These are phyloP conservation scores for Spathaspora sp. DNA, from an alignment of 805 yeast species.

Conservation along the genomic window DNA sequence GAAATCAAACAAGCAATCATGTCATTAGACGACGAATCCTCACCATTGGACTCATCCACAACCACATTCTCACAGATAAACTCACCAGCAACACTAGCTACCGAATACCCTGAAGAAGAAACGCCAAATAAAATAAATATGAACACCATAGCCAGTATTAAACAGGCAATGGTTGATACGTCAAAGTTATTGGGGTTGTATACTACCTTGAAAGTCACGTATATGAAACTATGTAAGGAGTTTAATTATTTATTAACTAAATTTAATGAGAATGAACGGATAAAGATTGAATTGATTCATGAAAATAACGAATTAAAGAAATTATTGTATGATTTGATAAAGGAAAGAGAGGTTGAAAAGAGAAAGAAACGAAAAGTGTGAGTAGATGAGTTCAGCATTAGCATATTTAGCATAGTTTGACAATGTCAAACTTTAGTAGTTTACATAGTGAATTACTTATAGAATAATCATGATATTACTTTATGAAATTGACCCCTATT, in stretches of 20 bases:
- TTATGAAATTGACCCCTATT: neutral
- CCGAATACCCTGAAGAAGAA: neutral
- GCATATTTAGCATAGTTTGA: neutral
- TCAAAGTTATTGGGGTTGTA: constrained; percentile 26
- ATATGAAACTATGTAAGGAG: constrained; percentile 35
- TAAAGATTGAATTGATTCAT: constrained; percentile 31
- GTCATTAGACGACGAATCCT: neutral
- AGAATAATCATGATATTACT: too few species aligned
- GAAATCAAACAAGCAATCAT: constrained; percentile 3
- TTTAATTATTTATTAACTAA: constrained; percentile 32
- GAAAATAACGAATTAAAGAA: constrained; percentile 32
- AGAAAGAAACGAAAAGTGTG: neutral
- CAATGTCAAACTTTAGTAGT: neutral
- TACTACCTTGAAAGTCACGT: constrained; percentile 31
- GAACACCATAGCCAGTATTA: constrained; percentile 16
- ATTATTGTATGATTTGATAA: constrained; percentile 25
- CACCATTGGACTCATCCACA: neutral
- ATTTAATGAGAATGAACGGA: constrained; percentile 33
- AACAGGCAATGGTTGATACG: constrained; percentile 20
- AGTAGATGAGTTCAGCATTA: neutral
- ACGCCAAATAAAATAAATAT: constrained; percentile 39
- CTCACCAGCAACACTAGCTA: neutral
- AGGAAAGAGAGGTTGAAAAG: constrained; percentile 14
- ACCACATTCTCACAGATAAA: neutral
- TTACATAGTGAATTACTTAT: neutral